Conservation (phyloP, 768 basidiomycete species). For the Kwoniella sp. region DNA sequence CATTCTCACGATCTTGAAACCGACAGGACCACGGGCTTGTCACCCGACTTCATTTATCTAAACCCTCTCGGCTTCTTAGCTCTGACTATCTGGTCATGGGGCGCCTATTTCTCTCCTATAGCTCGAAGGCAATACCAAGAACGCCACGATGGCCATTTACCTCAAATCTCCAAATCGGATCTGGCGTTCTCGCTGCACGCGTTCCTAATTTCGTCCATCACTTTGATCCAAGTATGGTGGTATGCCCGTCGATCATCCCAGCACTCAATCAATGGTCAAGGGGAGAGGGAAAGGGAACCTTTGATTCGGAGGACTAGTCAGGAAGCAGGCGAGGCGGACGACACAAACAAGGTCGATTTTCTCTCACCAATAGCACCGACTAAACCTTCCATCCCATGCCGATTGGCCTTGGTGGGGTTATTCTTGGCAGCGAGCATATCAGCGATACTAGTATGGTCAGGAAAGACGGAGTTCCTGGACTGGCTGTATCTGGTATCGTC, state of each 20-base stretch:
- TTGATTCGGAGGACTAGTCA: background rate
- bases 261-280: background rate
- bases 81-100: conserved; percentile 54
- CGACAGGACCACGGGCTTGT: conserved; percentile 54
- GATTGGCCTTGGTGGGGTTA: conserved; percentile 39
- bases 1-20: conserved; percentile 4
- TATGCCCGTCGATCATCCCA: conserved; percentile 38
- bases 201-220: conserved; percentile 49
- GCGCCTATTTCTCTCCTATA: conserved; percentile 47
- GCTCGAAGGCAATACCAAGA: conserved; percentile 55
- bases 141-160: conserved; percentile 55
- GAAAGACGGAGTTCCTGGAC: conserved; percentile 45
- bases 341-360: background rate
- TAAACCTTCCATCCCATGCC: conserved; percentile 26
- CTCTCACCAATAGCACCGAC: background rate
- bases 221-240: conserved; percentile 52
- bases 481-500: conserved; percentile 50
- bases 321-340: background rate
- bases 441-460: conserved; percentile 35
- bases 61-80: conserved; percentile 57
- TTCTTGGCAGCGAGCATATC: conserved; percentile 36
- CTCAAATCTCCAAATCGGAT: conserved; percentile 56
- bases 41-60: conserved; percentile 56
- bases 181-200: conserved; percentile 58
- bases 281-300: conserved; percentile 8